Percentiles rank a stretch among this genome's conserved stretches.
Evolutionary conservation across 2,329 filamentous ascomycete species (phyloP).

Genomic region (Corynespora cassiicola): DNA sequence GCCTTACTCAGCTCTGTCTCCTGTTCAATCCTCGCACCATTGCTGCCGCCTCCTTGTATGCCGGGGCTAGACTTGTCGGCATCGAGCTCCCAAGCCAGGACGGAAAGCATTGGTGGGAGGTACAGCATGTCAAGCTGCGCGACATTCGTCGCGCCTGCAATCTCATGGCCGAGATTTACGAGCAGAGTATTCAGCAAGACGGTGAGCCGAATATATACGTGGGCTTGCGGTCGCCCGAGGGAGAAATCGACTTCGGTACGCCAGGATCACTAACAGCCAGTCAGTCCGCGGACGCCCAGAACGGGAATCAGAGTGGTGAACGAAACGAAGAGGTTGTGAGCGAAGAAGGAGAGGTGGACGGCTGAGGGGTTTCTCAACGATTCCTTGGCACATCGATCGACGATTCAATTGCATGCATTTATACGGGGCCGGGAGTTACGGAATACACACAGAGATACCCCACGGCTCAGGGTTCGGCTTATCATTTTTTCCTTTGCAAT

Average conservation of each 20-base stretch:
- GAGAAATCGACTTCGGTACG: constrained; percentile 43
- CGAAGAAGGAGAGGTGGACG: constrained; percentile 57
- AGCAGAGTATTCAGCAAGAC: constrained; percentile 46
- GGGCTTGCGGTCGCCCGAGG: constrained; percentile 49
- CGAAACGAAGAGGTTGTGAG: constrained; percentile 38
- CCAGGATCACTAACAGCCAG: constrained; percentile 20
- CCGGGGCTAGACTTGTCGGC: constrained; percentile 76
- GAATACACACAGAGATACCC: too few species aligned
- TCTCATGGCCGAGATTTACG: constrained; percentile 69
- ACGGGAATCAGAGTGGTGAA: constrained; percentile 29
- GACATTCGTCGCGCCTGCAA: constrained; percentile 77
- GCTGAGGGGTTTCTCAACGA: too few species aligned
- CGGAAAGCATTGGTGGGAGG: constrained; percentile 87
- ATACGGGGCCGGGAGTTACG: too few species aligned
- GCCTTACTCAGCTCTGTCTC: constrained; percentile 82
- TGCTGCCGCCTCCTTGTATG: constrained; percentile 85
- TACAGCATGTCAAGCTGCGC: constrained; percentile 72
- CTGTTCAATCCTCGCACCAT: constrained; percentile 81
- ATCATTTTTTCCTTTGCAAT: too few species aligned
- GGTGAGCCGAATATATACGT: constrained; percentile 55
- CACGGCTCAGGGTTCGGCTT: too few species aligned
- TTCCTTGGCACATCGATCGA: too few species aligned
- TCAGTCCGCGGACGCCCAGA: constrained; percentile 10
- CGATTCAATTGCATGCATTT: too few species aligned
- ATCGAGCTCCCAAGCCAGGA: constrained; percentile 75